Conservation (phyloP, 163 green algal genomes). For the Chlamydomonas reinhardtii region DNA sequence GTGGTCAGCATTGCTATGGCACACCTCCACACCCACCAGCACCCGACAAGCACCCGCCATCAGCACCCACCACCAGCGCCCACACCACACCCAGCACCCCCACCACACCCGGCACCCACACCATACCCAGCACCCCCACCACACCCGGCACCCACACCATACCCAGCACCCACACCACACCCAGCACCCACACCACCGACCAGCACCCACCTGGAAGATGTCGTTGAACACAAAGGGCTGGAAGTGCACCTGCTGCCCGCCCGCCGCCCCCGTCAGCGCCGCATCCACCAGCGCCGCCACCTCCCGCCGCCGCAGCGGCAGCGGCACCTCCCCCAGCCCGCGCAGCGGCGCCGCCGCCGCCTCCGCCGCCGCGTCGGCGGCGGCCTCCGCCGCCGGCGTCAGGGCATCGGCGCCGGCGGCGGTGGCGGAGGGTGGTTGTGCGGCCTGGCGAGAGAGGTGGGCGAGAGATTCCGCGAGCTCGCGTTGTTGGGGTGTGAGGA, state of each 20-base stretch:
- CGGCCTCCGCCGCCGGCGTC: not conserved
- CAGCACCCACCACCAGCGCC: too few species aligned
- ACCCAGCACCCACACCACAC: too few species aligned
- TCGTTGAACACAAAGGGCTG: constrained; percentile 58
- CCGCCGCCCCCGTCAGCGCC: constrained; percentile 33
- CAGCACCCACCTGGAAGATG: constrained; percentile 58
- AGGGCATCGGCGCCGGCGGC: not conserved
- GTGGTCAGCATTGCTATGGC: too few species aligned
- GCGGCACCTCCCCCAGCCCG: constrained; percentile 33
- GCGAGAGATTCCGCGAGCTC: constrained; percentile 10
- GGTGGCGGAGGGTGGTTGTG: not conserved
- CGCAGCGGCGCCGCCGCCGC: not conserved
- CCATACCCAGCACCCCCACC: too few species aligned
- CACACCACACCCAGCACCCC: too few species aligned
- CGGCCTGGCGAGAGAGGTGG: not conserved
- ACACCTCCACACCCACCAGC: too few species aligned
- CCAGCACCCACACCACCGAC: too few species aligned
- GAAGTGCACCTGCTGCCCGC: constrained; percentile 57
- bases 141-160: too few species aligned
- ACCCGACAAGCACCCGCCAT: too few species aligned
- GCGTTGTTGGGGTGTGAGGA: constrained; percentile 14
- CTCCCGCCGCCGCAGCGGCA: constrained; percentile 42
- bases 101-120: too few species aligned
- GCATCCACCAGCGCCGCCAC: constrained; percentile 46
- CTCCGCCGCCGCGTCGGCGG: not conserved